These are phyloP conservation scores for Hevea brasiliensis DNA, from an alignment of 345 rosid genomes.

Conservation along the genomic window DNA sequence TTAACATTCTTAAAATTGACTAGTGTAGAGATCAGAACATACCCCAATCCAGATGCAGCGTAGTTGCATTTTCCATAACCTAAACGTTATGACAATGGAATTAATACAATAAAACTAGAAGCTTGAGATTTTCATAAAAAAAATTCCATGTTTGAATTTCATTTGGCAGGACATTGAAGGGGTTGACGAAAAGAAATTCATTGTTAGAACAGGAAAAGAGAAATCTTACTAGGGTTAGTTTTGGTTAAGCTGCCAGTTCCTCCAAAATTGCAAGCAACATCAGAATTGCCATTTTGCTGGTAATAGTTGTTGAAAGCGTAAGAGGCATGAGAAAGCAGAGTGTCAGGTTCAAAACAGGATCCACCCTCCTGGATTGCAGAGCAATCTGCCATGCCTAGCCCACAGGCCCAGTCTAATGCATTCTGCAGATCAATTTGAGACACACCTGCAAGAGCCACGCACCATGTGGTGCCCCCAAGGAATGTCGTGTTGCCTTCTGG, in stretches of 20 bases:
- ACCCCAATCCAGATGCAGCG: conserved; percentile 22
- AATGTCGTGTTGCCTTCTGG: conserved; percentile 92
- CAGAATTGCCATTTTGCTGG: conserved; percentile 38
- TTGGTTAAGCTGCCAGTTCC: conserved; percentile 26
- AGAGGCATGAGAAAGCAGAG: conserved; percentile 32
- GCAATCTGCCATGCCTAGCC: conserved; percentile 62
- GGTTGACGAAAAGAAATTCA: too few relatives aligned
- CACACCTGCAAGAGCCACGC: conserved; percentile 69
- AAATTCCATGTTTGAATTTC: too few relatives aligned
- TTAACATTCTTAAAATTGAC: too few relatives aligned
- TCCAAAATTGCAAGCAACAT: conserved; percentile 38
- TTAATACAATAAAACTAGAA: not conserved
- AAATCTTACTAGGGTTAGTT: conserved; percentile 23
- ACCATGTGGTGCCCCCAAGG: conserved; percentile 77
- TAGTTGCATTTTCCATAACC: conserved; percentile 34
- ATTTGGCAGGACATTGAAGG: too few relatives aligned
- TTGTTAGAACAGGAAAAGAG: too few relatives aligned
- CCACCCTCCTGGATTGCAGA: conserved; percentile 22
- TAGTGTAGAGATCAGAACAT: not conserved
- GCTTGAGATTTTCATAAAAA: not conserved
- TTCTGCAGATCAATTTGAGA: conserved; percentile 72
- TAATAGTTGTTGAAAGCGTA: conserved; percentile 34
- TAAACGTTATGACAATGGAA: not conserved
- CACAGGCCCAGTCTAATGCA: conserved; percentile 97
- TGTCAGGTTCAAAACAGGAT: conserved; percentile 26